phyloP scores from a whole-genome alignment of 164 flowering plant genomes.

The Chloranthus sessilifolius region DNA sequence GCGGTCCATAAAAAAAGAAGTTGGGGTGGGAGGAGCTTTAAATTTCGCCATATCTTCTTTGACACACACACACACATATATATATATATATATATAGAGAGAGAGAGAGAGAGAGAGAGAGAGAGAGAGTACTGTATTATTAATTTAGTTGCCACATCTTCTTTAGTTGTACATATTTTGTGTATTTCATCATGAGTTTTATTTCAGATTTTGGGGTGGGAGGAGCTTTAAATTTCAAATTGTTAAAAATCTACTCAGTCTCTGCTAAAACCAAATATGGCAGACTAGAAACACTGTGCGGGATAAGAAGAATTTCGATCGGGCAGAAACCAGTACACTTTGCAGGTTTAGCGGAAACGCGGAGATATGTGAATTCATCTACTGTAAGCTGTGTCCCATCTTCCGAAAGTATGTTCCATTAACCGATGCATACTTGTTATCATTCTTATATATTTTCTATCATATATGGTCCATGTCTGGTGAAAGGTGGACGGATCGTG shows the following conservation, averaged over 20 bases:
- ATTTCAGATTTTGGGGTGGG: conserved; percentile 56
- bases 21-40: background rate
- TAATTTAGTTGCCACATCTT: background rate
- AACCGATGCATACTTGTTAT: too few relatives aligned
- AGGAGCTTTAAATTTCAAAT: conserved; percentile 29
- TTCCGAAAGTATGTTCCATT: conserved; percentile 30
- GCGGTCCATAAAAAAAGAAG: background rate
- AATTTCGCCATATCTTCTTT: too few relatives aligned
- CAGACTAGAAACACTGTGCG: conserved; percentile 10
- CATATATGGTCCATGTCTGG: too few relatives aligned
- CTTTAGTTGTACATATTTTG: background rate
- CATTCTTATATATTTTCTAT: background rate
- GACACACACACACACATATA: too few relatives aligned
- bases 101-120: background rate
- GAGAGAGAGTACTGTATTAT: background rate
- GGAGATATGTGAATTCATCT: conserved; percentile 18
- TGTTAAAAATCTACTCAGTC: conserved; percentile 21
- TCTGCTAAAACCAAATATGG: conserved; percentile 20
- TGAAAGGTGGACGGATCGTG: too few relatives aligned
- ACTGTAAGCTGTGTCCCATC: conserved; percentile 20
- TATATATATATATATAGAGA: too few relatives aligned
- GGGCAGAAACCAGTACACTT: conserved; percentile 14
- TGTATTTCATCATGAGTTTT: conserved; percentile 4
- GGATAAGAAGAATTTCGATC: conserved; percentile 14
- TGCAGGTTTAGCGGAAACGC: conserved; percentile 23